Conservation (phyloP, 2,329 filamentous ascomycete genomes). For the Botryotinia globosa region DNA sequence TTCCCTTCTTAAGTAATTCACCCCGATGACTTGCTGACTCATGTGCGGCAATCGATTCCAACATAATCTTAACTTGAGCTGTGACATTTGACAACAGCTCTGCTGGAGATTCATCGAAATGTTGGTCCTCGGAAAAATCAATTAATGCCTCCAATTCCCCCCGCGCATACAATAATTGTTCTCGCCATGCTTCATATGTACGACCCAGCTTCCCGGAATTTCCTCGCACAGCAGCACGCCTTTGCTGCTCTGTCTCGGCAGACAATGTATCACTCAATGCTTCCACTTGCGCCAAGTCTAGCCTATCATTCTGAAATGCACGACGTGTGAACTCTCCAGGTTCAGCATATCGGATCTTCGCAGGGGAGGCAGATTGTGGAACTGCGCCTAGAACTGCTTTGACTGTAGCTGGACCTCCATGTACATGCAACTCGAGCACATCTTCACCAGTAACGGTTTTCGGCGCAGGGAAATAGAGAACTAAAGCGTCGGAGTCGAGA, state of each 20-base stretch:
- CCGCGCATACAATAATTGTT: slow-evolving; percentile 71
- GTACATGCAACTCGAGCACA: slow-evolving; percentile 88
- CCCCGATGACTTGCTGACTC: slow-evolving; percentile 75
- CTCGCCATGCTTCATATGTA: slow-evolving; percentile 81
- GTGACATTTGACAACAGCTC: slow-evolving; percentile 70
- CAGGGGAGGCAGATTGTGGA: slow-evolving; percentile 46
- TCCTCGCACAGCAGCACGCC: slow-evolving; percentile 78
- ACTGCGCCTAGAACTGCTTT: slow-evolving; percentile 82
- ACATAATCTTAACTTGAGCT: slow-evolving; percentile 58
- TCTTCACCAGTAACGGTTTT: slow-evolving; percentile 89
- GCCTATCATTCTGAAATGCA: slow-evolving; percentile 80
- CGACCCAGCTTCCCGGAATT: slow-evolving; percentile 66
- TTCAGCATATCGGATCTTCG: slow-evolving; percentile 76
- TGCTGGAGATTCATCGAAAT: slow-evolving; percentile 84
- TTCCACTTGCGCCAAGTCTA: slow-evolving; percentile 83
- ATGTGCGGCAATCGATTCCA: slow-evolving; percentile 63
- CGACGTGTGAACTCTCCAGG: slow-evolving; percentile 93
- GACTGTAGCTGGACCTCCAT: slow-evolving; percentile 85
- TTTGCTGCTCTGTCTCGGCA: slow-evolving; percentile 87
- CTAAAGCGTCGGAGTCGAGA: slow-evolving; percentile 65
- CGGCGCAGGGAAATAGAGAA: slow-evolving; percentile 75
- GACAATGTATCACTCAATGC: slow-evolving; percentile 60
- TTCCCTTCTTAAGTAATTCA: slow-evolving; percentile 80
- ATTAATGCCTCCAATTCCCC: slow-evolving; percentile 94
- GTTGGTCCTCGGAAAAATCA: slow-evolving; percentile 95